Evolutionary conservation across 2,329 filamentous ascomycete species (phyloP).

Genomic region (Neofusicoccum sp.): DNA sequence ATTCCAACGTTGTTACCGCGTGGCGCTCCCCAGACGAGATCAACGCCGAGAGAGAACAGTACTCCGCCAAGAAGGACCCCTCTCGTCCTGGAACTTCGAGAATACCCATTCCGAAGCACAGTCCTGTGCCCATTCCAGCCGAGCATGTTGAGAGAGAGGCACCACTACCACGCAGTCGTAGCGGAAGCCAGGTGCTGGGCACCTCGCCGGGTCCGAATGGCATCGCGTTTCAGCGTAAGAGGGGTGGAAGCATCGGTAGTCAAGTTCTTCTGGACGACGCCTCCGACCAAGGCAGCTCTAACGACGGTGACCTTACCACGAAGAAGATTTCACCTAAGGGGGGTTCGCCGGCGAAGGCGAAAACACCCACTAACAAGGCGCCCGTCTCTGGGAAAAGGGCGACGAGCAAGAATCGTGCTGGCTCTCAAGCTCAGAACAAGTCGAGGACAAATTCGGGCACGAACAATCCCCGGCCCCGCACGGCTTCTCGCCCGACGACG

Average conservation of each 20-base stretch:
- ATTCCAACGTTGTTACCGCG: slow-evolving; percentile 61
- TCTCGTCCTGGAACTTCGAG: slow-evolving; percentile 63
- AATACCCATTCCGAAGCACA: slow-evolving; percentile 83
- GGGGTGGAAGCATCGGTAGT: slow-evolving; percentile 68
- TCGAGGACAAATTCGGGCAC: slow-evolving; percentile 22
- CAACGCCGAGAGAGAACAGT: slow-evolving; percentile 52
- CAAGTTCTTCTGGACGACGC: slow-evolving; percentile 55
- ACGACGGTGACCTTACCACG: not conserved
- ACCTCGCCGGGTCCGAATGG: slow-evolving; percentile 1
- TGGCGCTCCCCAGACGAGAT: slow-evolving; percentile 78
- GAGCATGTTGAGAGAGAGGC: slow-evolving; percentile 75
- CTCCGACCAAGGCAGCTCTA: slow-evolving; percentile 29
- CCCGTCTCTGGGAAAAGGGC: slow-evolving; percentile 40
- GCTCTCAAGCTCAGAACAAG: slow-evolving; percentile 15
- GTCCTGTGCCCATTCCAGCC: slow-evolving; percentile 72
- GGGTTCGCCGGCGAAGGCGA: slow-evolving; percentile 43
- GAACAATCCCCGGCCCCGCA: slow-evolving; percentile 55
- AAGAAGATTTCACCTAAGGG: slow-evolving; percentile 12
- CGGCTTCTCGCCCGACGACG: slow-evolving; percentile 60
- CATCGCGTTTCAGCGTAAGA: slow-evolving; percentile 52
- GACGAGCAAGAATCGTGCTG: slow-evolving; percentile 31
- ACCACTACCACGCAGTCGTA: slow-evolving; percentile 63
- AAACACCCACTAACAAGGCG: slow-evolving; percentile 39
- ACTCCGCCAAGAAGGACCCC: slow-evolving; percentile 41
- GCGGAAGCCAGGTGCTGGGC: slow-evolving; percentile 45